Evolutionary conservation across 2,329 filamentous ascomycete genomes (phyloP).

Genomic region (Fusarium sterilihyphosum): DNA sequence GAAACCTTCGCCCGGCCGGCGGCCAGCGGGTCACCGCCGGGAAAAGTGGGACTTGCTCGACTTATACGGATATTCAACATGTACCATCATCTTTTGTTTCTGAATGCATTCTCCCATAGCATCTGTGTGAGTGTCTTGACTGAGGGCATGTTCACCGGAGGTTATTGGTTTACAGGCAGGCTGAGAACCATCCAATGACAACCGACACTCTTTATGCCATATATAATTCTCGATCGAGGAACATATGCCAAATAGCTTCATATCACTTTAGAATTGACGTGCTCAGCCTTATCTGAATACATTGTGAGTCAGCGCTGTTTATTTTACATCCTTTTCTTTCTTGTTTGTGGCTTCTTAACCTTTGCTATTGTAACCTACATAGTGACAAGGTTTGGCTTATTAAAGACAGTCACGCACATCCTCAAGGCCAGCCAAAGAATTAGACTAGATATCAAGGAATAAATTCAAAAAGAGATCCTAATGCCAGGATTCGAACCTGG

Average conservation of each 20-base stretch:
- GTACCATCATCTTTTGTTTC: not conserved
- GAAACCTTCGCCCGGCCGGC: slow-evolving; percentile 6
- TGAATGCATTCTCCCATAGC: not conserved
- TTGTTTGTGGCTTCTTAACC: not conserved
- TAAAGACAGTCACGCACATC: not conserved
- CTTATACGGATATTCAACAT: not conserved
- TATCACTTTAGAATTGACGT: not conserved
- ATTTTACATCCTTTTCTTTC: fast-evolving
- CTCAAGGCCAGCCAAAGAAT: not conserved
- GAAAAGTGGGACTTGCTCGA: slow-evolving; percentile 6
- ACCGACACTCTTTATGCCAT: not conserved
- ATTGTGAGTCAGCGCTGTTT: not conserved
- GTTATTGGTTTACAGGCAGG: not conserved
- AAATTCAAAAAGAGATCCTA: not conserved
- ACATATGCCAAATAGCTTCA: not conserved
- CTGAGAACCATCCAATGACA: not conserved
- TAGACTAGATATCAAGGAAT: not conserved
- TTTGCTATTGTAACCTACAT: not conserved
- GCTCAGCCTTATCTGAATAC: too few species aligned
- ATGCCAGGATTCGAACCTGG: not conserved
- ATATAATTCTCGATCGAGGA: not conserved
- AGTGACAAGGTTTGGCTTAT: not conserved
- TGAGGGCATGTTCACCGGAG: not conserved
- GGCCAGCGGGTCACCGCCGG: slow-evolving; percentile 1
- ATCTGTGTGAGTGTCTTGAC: too few species aligned